Percentiles rank a stretch among this genome's conserved stretches.
Conservation (phyloP, 331 rosid species). For the Malus hybrid region DNA sequence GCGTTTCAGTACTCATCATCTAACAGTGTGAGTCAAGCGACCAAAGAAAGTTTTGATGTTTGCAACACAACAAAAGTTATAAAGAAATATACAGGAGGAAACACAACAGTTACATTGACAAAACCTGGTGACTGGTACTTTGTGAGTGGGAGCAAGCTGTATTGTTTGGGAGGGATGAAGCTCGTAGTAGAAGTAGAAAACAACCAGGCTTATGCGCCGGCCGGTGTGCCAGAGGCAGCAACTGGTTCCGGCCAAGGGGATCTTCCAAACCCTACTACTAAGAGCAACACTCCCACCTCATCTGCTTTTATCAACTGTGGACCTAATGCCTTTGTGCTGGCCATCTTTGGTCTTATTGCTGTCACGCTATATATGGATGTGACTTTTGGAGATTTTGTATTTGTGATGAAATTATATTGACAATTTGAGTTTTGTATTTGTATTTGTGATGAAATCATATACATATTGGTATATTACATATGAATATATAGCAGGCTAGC, state of each 20-base stretch:
- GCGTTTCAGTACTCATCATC: slow-evolving; percentile 71
- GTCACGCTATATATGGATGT: neutral
- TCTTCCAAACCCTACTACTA: slow-evolving; percentile 37
- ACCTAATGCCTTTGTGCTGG: neutral
- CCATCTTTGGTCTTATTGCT: neutral
- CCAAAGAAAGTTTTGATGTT: slow-evolving; percentile 33
- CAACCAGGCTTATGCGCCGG: slow-evolving; percentile 29
- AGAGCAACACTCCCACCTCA: slow-evolving; percentile 30
- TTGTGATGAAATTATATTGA: no score
- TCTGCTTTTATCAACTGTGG: neutral
- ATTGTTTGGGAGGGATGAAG: slow-evolving; percentile 89
- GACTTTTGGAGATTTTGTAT: neutral
- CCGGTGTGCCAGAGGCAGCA: slow-evolving; percentile 32
- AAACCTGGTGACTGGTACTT: slow-evolving; percentile 56
- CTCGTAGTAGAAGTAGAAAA: slow-evolving; percentile 39
- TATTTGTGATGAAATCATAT: no score
- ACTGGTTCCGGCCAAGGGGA: slow-evolving; percentile 19
- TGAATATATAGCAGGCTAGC: neutral
- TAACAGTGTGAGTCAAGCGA: slow-evolving; percentile 47
- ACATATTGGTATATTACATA: no score
- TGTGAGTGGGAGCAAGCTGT: slow-evolving; percentile 53
- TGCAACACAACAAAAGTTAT: slow-evolving; percentile 63
- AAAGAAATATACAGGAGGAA: slow-evolving; percentile 41
- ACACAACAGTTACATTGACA: slow-evolving; percentile 58
- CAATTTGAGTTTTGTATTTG: no score